A percentile compares a stretch with the other conserved stretches of the same genome.
Evolutionary conservation across 2,329 filamentous ascomycete species (phyloP).

Genomic region (Zasmidium citrigriseum): DNA sequence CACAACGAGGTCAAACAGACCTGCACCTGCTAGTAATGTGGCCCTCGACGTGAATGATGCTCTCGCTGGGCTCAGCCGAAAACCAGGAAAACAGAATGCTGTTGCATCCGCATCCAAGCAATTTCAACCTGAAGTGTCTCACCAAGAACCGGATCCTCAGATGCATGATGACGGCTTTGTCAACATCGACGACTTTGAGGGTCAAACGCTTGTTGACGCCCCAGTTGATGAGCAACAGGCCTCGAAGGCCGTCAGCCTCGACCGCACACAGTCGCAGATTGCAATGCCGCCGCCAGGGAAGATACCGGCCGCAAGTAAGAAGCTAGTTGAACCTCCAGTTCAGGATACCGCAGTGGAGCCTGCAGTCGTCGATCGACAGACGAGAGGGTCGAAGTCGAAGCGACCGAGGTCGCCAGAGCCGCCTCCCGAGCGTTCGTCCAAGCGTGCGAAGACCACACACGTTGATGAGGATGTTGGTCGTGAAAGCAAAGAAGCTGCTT

Average conservation of each 20-base stretch:
- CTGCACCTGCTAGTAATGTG: slow-evolving; percentile 18
- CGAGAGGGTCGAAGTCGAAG: neutral
- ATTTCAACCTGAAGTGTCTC: neutral
- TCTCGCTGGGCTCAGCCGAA: slow-evolving; percentile 16
- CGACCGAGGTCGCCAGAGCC: neutral
- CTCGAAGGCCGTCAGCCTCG: neutral
- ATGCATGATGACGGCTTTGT: slow-evolving; percentile 8
- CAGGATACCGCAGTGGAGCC: neutral
- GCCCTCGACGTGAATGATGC: slow-evolving; percentile 16
- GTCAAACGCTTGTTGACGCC: neutral
- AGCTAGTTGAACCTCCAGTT: neutral
- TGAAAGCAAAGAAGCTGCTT: neutral
- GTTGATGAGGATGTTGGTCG: neutral
- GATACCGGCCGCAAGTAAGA: neutral
- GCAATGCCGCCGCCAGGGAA: slow-evolving; percentile 26
- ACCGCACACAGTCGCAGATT: slow-evolving; percentile 24
- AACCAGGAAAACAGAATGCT: slow-evolving; percentile 6
- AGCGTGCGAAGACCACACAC: neutral
- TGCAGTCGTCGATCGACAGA: neutral
- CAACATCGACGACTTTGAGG: neutral
- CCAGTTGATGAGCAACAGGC: neutral
- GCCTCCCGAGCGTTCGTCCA: neutral
- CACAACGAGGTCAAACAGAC: neutral
- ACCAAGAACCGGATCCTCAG: neutral
- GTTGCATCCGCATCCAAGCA: neutral